phyloP scores from a whole-genome alignment of 1,139 yeast species.

The Zygosaccharomyces sapae region DNA sequence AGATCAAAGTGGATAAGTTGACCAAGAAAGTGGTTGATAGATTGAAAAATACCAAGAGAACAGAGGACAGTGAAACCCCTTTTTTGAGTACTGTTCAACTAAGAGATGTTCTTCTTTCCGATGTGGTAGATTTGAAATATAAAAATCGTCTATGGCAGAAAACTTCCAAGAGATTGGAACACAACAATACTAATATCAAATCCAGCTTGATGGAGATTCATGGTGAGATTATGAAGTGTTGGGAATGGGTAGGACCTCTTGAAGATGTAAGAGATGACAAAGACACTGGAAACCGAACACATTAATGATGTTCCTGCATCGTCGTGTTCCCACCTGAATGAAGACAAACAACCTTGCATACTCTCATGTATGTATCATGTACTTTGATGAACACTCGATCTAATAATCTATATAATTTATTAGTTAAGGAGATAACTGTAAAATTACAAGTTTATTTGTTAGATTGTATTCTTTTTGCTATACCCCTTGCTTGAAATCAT shows the following conservation, averaged over 20 bases:
- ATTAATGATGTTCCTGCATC: no score
- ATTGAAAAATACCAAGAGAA: slow-evolving; percentile 40
- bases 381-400: not conserved
- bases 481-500: slow-evolving; percentile 7
- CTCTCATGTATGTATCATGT: not conserved
- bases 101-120: slow-evolving; percentile 60
- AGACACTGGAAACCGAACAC: not conserved
- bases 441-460: not conserved
- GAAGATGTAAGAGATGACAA: slow-evolving; percentile 1
- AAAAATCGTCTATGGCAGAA: slow-evolving; percentile 57
- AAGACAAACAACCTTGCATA: not conserved
- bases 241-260: slow-evolving; percentile 73
- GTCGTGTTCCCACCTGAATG: no score
- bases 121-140: slow-evolving; percentile 42
- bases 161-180: slow-evolving; percentile 60
- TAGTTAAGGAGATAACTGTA: not conserved
- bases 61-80: slow-evolving; percentile 23
- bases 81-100: slow-evolving; percentile 73
- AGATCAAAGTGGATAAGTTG: slow-evolving; percentile 37
- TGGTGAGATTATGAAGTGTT: slow-evolving; percentile 83
- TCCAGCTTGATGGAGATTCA: slow-evolving; percentile 53
- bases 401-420: not conserved
- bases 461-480: not conserved
- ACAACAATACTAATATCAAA: slow-evolving; percentile 42
- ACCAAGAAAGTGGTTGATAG: slow-evolving; percentile 43